phyloP scores from a whole-genome alignment of 495 filamentous ascomycete species.

The Xylaria grammica region DNA sequence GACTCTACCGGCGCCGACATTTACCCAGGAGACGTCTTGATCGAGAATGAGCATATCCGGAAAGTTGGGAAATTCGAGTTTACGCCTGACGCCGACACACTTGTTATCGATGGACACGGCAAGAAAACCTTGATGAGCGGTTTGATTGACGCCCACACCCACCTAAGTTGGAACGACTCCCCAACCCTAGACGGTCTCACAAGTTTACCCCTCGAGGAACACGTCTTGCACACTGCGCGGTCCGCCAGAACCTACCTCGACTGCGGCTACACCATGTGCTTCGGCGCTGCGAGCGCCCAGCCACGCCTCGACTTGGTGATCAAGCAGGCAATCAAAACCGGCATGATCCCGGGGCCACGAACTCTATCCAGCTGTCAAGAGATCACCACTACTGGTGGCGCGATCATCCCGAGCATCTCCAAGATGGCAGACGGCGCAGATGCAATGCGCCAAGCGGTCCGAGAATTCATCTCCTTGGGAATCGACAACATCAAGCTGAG shows the following conservation, averaged over 20 bases:
- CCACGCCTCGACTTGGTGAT: constrained; percentile 56
- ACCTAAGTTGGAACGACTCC: constrained; percentile 53
- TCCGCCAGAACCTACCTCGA: constrained; percentile 53
- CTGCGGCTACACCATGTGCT: constrained; percentile 38
- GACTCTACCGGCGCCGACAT: constrained; percentile 53
- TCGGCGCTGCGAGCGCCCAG: constrained; percentile 57
- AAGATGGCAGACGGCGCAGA: constrained; percentile 52
- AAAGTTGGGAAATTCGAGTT: constrained; percentile 41
- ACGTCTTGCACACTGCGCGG: constrained; percentile 51
- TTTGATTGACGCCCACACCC: constrained; percentile 56
- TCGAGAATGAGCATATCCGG: constrained; percentile 48
- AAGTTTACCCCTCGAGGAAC: constrained; percentile 51
- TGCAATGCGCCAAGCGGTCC: constrained; percentile 53
- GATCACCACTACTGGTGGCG: constrained; percentile 51
- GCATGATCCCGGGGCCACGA: constrained; percentile 58
- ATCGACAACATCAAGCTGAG: constrained; percentile 59
- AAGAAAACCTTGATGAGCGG: constrained; percentile 54
- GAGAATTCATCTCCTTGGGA: constrained; percentile 50
- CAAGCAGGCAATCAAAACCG: constrained; percentile 60
- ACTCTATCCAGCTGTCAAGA: constrained; percentile 57
- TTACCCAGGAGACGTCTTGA: constrained; percentile 55
- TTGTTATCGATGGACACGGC: constrained; percentile 44
- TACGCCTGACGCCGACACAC: constrained; percentile 7
- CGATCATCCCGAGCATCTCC: constrained; percentile 53
- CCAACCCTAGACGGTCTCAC: constrained; percentile 15